Percentiles rank a stretch among this genome's conserved stretches.
phyloP scores from a whole-genome alignment of 192 early-diverging fungal genomes.

The Allomyces macrogynus region DNA sequence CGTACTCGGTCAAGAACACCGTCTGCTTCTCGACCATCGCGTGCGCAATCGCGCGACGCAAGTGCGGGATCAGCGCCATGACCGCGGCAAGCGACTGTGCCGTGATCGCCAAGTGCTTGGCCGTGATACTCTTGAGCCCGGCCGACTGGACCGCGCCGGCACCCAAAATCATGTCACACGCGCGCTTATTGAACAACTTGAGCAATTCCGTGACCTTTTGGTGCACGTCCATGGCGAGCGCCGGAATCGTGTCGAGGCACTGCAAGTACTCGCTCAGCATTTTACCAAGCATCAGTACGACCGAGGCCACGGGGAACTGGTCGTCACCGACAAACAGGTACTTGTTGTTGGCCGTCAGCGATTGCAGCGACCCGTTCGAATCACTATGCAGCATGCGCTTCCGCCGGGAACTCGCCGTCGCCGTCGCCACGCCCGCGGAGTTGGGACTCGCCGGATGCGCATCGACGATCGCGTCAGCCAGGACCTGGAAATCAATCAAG shows the following conservation, averaged over 20 bases:
- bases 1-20: slow-evolving; percentile 71
- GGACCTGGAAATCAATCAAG: slow-evolving; percentile 80
- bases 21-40: slow-evolving; percentile 59
- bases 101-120: slow-evolving; percentile 85
- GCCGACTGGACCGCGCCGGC: slow-evolving; percentile 94
- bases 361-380: background rate
- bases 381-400: background rate
- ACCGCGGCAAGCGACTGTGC: slow-evolving; percentile 80
- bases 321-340: slow-evolving; percentile 52
- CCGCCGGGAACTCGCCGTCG: background rate
- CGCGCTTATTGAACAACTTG: slow-evolving; percentile 81
- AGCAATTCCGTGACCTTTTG: slow-evolving; percentile 71
- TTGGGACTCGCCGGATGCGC: slow-evolving; percentile 19
- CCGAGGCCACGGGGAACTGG: slow-evolving; percentile 71
- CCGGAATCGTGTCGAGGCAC: slow-evolving; percentile 57
- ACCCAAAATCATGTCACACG: slow-evolving; percentile 92
- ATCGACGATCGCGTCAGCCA: slow-evolving; percentile 48
- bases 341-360: slow-evolving; percentile 8
- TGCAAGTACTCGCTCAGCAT: slow-evolving; percentile 81
- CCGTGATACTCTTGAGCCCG: slow-evolving; percentile 89
- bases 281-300: slow-evolving; percentile 71
- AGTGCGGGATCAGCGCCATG: slow-evolving; percentile 63
- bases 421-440: slow-evolving; percentile 13
- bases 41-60: slow-evolving; percentile 51
- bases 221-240: slow-evolving; percentile 63